These are phyloP conservation scores for Fusarium nurragi DNA, from an alignment of 2,329 filamentous ascomycete species.

Conservation along the genomic window DNA sequence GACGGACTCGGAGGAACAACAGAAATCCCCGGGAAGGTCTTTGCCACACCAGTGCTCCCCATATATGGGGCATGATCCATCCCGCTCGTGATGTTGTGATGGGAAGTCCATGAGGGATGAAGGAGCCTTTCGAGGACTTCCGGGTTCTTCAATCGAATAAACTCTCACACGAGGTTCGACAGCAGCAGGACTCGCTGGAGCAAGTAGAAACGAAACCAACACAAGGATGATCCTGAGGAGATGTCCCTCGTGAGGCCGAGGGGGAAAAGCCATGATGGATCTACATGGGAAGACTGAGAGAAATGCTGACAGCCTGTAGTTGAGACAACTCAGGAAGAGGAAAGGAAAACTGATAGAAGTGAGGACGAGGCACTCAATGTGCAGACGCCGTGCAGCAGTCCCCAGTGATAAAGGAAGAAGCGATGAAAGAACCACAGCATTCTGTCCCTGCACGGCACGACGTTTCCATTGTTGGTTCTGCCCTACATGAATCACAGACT, in stretches of 20 bases:
- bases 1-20: slow-evolving; percentile 28
- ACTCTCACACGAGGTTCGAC: slow-evolving; percentile 32
- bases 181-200: slow-evolving; percentile 24
- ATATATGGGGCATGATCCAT: slow-evolving; percentile 33
- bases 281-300: slow-evolving; percentile 32
- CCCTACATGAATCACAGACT: slow-evolving; percentile 22
- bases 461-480: slow-evolving; percentile 27
- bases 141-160: slow-evolving; percentile 16
- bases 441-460: slow-evolving; percentile 7
- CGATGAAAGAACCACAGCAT: slow-evolving; percentile 10
- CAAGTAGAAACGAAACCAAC: slow-evolving; percentile 34
- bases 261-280: slow-evolving; percentile 36
- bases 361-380: slow-evolving; percentile 21
- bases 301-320: slow-evolving; percentile 5
- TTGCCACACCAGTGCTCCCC: slow-evolving; percentile 35
- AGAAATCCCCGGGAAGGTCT: slow-evolving; percentile 35
- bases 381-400: slow-evolving; percentile 35
- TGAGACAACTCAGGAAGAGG: slow-evolving; percentile 6
- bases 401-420: slow-evolving; percentile 37
- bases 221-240: slow-evolving; percentile 34
- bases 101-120: slow-evolving; percentile 10
- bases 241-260: slow-evolving; percentile 30
- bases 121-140: slow-evolving; percentile 5
- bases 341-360: slow-evolving; percentile 17
- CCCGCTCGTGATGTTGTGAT: slow-evolving; percentile 22